These are phyloP conservation scores for Tremella fuciformis DNA, from an alignment of 768 basidiomycete genomes.

Conservation along the genomic window DNA sequence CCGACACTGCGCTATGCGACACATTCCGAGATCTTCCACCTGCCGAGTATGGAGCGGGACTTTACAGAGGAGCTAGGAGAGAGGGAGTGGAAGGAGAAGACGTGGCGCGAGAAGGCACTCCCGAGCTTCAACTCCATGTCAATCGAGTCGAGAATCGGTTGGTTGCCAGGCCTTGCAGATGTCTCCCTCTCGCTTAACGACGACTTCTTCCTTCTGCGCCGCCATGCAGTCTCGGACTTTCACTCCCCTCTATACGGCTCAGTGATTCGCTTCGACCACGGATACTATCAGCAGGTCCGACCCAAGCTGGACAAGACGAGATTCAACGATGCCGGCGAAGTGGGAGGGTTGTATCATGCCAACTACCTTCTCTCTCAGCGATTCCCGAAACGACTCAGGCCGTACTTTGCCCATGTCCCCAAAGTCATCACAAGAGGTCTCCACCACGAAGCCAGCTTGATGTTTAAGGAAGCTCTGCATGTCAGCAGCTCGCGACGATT, in stretches of 20 bases:
- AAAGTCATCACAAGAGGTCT: conserved; percentile 47
- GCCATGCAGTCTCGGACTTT: conserved; percentile 45
- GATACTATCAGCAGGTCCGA: conserved; percentile 42
- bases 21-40: conserved; percentile 47
- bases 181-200: conserved; percentile 43
- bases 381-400: conserved; percentile 42
- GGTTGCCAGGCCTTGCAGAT: conserved; percentile 43
- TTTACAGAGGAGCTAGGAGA: conserved; percentile 32
- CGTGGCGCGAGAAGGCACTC: conserved; percentile 38
- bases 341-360: conserved; percentile 46
- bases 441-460: conserved; percentile 47
- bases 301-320: conserved; percentile 38
- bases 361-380: conserved; percentile 43
- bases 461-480: conserved; percentile 42
- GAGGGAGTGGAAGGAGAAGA: conserved; percentile 35
- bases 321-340: conserved; percentile 45
- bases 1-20: conserved; percentile 40
- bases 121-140: conserved; percentile 50
- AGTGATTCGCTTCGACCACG: conserved; percentile 45
- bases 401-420: conserved; percentile 48
- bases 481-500: conserved; percentile 38
- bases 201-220: conserved; percentile 45
- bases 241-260: conserved; percentile 46
- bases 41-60: conserved; percentile 35
- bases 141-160: conserved; percentile 44